Evolutionary conservation across 352 stramenopile genomes (phyloP).

Genomic region (Globisporangium paddicum): DNA sequence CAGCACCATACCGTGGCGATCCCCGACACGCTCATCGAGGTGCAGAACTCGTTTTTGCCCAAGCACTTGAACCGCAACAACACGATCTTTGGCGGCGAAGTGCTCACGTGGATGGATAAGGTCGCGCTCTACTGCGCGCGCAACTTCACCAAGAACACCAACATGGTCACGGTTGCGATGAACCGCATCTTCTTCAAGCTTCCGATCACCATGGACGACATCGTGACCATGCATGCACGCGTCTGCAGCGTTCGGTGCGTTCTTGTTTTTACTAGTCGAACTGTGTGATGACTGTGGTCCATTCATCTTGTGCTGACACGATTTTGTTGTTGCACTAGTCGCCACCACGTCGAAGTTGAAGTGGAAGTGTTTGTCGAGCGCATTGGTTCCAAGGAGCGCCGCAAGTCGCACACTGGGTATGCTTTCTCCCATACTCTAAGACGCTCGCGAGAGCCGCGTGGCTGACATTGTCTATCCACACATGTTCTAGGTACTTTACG

Average conservation of each 20-base stretch:
- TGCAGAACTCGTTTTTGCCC: conserved; percentile 68
- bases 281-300: neutral
- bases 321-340: conserved; percentile 8
- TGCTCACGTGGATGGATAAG: conserved; percentile 26
- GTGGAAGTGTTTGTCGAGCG: conserved; percentile 26
- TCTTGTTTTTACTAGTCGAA: neutral
- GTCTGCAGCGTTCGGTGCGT: conserved; percentile 21
- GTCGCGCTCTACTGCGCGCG: conserved; percentile 21
- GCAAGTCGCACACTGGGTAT: conserved; percentile 26
- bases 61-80: conserved; percentile 77
- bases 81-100: conserved; percentile 69
- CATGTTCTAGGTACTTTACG: conserved; percentile 16
- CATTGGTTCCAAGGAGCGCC: conserved; percentile 16
- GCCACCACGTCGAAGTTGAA: conserved; percentile 23
- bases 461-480: neutral
- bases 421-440: neutral
- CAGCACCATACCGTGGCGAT: conserved; percentile 49
- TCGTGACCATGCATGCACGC: conserved; percentile 25
- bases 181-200: conserved; percentile 30
- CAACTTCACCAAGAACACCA: conserved; percentile 24
- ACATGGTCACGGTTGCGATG: conserved; percentile 23
- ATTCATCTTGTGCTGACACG: neutral
- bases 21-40: conserved; percentile 60
- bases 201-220: conserved; percentile 23
- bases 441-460: neutral